Conservation (phyloP, 805 yeast species). For the Spathaspora passalidarum region DNA sequence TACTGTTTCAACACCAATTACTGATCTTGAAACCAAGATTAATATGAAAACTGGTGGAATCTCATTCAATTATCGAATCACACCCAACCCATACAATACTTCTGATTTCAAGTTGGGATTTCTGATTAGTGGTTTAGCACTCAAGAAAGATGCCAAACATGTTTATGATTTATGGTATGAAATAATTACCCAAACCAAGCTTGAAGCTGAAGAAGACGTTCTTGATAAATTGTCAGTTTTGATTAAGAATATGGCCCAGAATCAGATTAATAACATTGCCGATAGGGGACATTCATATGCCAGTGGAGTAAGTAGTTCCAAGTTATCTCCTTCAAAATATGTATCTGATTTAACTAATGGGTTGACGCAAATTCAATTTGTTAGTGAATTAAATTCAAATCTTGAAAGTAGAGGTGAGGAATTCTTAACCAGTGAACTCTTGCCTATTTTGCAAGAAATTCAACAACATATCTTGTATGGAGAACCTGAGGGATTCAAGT, state of each 20-base stretch:
- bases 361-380: constrained; percentile 70
- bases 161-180: constrained; percentile 68
- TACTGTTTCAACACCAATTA: constrained; percentile 67
- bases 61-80: constrained; percentile 55
- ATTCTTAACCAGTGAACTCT: constrained; percentile 43
- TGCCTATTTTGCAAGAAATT: constrained; percentile 61
- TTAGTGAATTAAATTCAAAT: constrained; percentile 54
- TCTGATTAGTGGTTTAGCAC: constrained; percentile 62
- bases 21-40: constrained; percentile 81
- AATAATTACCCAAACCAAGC: constrained; percentile 66
- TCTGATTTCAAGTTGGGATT: constrained; percentile 50
- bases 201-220: constrained; percentile 36
- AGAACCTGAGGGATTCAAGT: constrained; percentile 31
- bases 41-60: constrained; percentile 84
- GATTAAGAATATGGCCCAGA: constrained; percentile 71
- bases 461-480: constrained; percentile 33
- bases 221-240: constrained; percentile 69
- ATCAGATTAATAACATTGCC: constrained; percentile 74
- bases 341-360: constrained; percentile 69
- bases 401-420: constrained; percentile 40
- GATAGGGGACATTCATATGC: constrained; percentile 90
- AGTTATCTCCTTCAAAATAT: constrained; percentile 56
- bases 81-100: constrained; percentile 52
- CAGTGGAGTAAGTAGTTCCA: constrained; percentile 60
- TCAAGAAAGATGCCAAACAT: constrained; percentile 58